Conservation (phyloP, 2,329 filamentous ascomycete species). For the Colletotrichum sp. region DNA sequence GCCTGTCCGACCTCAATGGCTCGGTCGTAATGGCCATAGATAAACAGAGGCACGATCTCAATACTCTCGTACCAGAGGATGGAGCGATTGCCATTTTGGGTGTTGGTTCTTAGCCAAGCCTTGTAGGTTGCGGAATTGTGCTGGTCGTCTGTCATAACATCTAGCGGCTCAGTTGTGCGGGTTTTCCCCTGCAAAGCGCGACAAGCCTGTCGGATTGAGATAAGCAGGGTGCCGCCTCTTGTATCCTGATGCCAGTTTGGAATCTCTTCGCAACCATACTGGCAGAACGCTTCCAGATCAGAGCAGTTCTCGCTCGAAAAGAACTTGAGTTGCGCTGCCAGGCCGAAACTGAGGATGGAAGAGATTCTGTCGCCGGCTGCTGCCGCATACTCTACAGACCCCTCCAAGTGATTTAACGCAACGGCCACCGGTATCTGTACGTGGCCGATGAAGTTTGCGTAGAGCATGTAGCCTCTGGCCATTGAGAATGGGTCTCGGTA, state of each 20-base stretch:
- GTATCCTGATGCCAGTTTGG: constrained; percentile 75
- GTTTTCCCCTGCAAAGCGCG: constrained; percentile 81
- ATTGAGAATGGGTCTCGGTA: constrained; percentile 69
- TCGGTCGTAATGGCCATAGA: constrained; percentile 67
- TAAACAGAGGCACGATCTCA: constrained; percentile 65
- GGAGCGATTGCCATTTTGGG: constrained; percentile 66
- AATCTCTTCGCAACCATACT: constrained; percentile 76
- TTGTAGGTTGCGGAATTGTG: constrained; percentile 66
- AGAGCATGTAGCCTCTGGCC: constrained; percentile 72
- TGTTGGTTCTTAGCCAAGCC: constrained; percentile 59
- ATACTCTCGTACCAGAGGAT: constrained; percentile 72
- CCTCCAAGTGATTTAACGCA: constrained; percentile 65
- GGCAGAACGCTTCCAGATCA: constrained; percentile 74
- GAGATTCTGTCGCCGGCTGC: constrained; percentile 74
- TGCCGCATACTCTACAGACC: constrained; percentile 69
- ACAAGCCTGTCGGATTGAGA: constrained; percentile 68
- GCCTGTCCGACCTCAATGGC: constrained; percentile 62
- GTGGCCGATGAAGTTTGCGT: constrained; percentile 74
- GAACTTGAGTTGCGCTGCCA: constrained; percentile 70
- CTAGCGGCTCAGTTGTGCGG: constrained; percentile 47
- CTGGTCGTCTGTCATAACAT: constrained; percentile 71
- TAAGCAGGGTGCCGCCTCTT: constrained; percentile 72
- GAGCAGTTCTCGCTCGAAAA: constrained; percentile 72
- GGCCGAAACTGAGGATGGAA: constrained; percentile 73
- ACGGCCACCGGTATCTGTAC: constrained; percentile 66